Evolutionary conservation across 75 land plant species (phyloP).

Genomic region (Adiantum capillusveneris): DNA sequence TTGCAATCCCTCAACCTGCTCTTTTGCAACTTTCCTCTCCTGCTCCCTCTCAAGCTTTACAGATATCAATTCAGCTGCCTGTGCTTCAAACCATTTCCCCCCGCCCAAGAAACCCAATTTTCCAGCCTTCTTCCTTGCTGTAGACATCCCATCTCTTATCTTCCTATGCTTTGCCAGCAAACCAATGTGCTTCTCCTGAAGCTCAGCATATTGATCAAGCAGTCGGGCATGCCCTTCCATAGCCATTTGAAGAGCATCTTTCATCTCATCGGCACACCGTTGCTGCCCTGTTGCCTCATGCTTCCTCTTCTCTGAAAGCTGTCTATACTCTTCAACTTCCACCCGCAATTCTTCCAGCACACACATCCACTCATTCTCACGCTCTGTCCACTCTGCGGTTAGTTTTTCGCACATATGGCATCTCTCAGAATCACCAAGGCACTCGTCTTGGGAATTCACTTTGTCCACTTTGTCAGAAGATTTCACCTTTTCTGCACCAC

Average conservation of each 20-base stretch:
- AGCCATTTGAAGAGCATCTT: slow-evolving; percentile 82
- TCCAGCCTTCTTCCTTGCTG: slow-evolving; percentile 70
- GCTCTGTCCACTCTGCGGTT: slow-evolving; percentile 48
- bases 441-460: background rate
- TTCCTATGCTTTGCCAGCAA: slow-evolving; percentile 70
- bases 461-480: background rate
- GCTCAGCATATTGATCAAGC: slow-evolving; percentile 88
- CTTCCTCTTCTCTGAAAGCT: slow-evolving; percentile 43
- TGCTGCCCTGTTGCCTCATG: slow-evolving; percentile 56
- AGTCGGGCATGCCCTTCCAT: slow-evolving; percentile 84
- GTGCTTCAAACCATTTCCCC: slow-evolving; percentile 63
- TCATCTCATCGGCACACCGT: slow-evolving; percentile 64
- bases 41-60: slow-evolving; percentile 71
- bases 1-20: slow-evolving; percentile 69
- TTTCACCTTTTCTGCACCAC: background rate
- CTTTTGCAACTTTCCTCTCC: slow-evolving; percentile 61
- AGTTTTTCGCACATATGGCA: slow-evolving; percentile 47
- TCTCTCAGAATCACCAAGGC: background rate
- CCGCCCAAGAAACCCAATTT: slow-evolving; percentile 60
- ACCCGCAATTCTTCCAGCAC: slow-evolving; percentile 58
- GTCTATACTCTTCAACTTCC: slow-evolving; percentile 53
- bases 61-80: slow-evolving; percentile 72
- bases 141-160: slow-evolving; percentile 64
- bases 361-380: slow-evolving; percentile 69
- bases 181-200: slow-evolving; percentile 74